These are phyloP conservation scores for Amanita fuliginea DNA, from an alignment of 768 basidiomycete genomes.

Conservation along the genomic window DNA sequence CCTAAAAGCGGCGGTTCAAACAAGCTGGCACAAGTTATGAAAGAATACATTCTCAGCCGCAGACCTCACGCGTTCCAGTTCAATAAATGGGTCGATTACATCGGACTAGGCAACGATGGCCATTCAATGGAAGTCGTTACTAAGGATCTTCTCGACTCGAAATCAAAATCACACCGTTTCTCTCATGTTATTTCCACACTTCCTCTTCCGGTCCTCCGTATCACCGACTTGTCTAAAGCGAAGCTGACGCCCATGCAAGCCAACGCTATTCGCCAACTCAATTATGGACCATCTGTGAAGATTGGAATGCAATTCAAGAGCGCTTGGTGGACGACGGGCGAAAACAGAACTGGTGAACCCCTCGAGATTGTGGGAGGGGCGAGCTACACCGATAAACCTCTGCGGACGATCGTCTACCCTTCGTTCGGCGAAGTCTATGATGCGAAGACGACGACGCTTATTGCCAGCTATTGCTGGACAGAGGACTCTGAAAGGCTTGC, in stretches of 20 bases:
- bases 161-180: background rate
- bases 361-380: slow-evolving; percentile 26
- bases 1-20: background rate
- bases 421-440: slow-evolving; percentile 22
- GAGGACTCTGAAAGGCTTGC: slow-evolving; percentile 26
- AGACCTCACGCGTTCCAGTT: background rate
- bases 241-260: slow-evolving; percentile 18
- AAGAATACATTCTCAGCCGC: background rate
- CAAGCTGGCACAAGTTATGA: background rate
- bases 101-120: background rate
- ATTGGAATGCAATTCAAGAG: slow-evolving; percentile 24
- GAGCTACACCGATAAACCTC: slow-evolving; percentile 28
- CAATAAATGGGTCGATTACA: background rate
- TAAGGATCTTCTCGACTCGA: background rate
- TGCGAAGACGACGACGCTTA: slow-evolving; percentile 17
- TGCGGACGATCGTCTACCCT: slow-evolving; percentile 33
- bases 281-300: slow-evolving; percentile 19
- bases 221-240: slow-evolving; percentile 14
- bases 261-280: slow-evolving; percentile 20
- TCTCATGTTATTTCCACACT: slow-evolving; percentile 22
- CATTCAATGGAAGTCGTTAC: background rate
- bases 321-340: slow-evolving; percentile 22
- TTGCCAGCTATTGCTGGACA: slow-evolving; percentile 31
- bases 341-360: slow-evolving; percentile 11
- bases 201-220: slow-evolving; percentile 19